A percentile compares a stretch with the other conserved stretches of the same genome.
These are phyloP conservation scores for Penicillium decumbens DNA, from an alignment of 2,329 filamentous ascomycete genomes.

Conservation along the genomic window DNA sequence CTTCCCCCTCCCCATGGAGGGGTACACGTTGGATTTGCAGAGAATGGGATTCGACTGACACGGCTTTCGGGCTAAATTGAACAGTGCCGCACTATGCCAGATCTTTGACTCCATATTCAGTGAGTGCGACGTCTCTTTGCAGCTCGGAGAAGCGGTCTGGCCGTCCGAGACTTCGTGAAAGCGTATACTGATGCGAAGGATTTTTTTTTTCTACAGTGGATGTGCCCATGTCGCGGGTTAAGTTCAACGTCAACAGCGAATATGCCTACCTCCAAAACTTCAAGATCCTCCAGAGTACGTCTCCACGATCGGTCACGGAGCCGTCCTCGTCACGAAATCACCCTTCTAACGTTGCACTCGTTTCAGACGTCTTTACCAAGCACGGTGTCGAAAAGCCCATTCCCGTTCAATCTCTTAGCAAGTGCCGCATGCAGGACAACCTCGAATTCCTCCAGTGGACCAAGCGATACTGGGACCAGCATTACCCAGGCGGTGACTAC, in stretches of 20 bases:
- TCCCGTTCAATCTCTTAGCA: slow-evolving; percentile 81
- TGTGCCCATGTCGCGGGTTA: slow-evolving; percentile 90
- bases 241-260: slow-evolving; percentile 96
- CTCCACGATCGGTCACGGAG: background rate
- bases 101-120: slow-evolving; percentile 97
- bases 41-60: slow-evolving; percentile 5
- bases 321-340: background rate
- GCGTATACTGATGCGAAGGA: slow-evolving; percentile 10
- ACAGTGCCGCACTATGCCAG: slow-evolving; percentile 89
- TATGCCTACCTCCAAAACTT: slow-evolving; percentile 98
- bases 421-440: slow-evolving; percentile 99
- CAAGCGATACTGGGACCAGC: slow-evolving; percentile 96
- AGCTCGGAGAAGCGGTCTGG: slow-evolving; percentile 1
- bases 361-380: slow-evolving; percentile 68
- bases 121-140: slow-evolving; percentile 36
- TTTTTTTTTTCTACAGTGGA: slow-evolving; percentile 54
- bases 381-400: slow-evolving; percentile 87
- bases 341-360: slow-evolving; percentile 9
- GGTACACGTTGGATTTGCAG: slow-evolving; percentile 2
- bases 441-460: slow-evolving; percentile 97
- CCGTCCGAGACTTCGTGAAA: background rate
- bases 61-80: slow-evolving; percentile 10
- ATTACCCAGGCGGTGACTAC: slow-evolving; percentile 96
- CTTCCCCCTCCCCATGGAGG: background rate
- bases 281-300: slow-evolving; percentile 90